Evolutionary conservation across 495 filamentous ascomycete species (phyloP).

Genomic region (Penicillium canariense): DNA sequence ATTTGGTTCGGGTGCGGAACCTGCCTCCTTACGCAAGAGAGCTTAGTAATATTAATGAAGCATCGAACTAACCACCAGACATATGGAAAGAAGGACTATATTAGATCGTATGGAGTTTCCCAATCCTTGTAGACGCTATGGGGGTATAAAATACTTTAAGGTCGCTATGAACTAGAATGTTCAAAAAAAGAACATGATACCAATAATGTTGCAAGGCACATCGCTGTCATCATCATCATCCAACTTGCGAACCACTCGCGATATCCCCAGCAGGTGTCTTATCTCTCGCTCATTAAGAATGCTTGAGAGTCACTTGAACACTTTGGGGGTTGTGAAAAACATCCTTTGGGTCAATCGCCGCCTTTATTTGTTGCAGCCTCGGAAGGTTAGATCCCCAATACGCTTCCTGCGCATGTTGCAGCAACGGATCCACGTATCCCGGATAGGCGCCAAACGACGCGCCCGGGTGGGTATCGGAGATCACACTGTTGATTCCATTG

Average conservation of each 20-base stretch:
- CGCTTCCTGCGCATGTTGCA: conserved; percentile 42
- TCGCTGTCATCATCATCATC: neutral
- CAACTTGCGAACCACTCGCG: neutral
- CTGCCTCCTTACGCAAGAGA: no score
- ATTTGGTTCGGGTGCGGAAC: no score
- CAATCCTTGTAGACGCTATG: no score
- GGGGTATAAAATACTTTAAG: no score
- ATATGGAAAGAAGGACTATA: no score
- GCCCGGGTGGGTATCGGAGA: conserved; percentile 23
- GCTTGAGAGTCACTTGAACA: no score
- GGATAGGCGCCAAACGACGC: conserved; percentile 52
- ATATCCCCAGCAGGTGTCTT: no score
- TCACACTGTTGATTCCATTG: conserved; percentile 42
- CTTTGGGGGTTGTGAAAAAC: conserved; percentile 64
- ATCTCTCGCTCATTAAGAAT: no score
- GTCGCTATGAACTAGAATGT: no score
- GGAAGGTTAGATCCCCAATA: conserved; percentile 59
- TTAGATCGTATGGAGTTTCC: no score
- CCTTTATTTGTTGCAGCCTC: conserved; percentile 53
- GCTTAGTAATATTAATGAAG: no score
- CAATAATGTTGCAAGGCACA: neutral
- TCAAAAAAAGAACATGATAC: neutral
- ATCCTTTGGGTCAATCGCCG: conserved; percentile 53
- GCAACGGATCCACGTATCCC: conserved; percentile 67
- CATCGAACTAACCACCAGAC: no score